Base-by-base conservation (phyloP, 2,329 filamentous ascomycete species). In the Claviceps paspali region DNA sequence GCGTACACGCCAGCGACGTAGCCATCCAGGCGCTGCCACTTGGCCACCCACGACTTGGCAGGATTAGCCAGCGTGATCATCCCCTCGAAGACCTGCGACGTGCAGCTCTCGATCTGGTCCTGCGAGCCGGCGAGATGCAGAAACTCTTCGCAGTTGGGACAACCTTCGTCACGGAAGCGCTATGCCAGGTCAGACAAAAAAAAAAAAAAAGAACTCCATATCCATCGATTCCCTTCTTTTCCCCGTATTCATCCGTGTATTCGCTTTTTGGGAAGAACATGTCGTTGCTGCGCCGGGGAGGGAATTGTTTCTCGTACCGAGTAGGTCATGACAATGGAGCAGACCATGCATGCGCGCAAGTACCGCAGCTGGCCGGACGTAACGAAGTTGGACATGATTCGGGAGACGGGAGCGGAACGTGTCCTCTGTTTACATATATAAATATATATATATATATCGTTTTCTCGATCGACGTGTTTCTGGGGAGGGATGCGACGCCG, bases 341-440 rank as follows among this genome's bases (percentile, higher is more conserved):
- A 98, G 49, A 96, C 85, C 86, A 98, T 95, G 69, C 91, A 98
- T 52, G 91, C 91, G 61, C 91, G 87, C 48, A 93, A 73, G 57
- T 83, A 79, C 61, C 87, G 83, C 64, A 81, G 77, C 61, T 91
- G 82, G 55, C 68, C 70, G 6, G 82, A 71, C 12, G 81, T 63
- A 43, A 86, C 79, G 57, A 76, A 86, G 57, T 76, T 80, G 30
- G 45, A 41, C 39, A 44, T 33, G 14, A 3, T n/a, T n/a, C n/a
- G n/a, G n/a, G n/a, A n/a, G n/a, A n/a, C n/a, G n/a, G n/a, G n/a
- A n/a, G n/a, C n/a, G n/a, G n/a, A n/a, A n/a, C n/a, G n/a, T n/a
- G n/a, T n/a, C n/a, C n/a, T n/a, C n/a, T n/a, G n/a, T n/a, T n/a
- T n/a, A n/a, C n/a, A n/a, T n/a, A n/a, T n/a, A n/a, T n/a, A n/a